Base-by-base conservation (phyloP, 305 asterid genomes). In the Ilex paraguariensis region DNA sequence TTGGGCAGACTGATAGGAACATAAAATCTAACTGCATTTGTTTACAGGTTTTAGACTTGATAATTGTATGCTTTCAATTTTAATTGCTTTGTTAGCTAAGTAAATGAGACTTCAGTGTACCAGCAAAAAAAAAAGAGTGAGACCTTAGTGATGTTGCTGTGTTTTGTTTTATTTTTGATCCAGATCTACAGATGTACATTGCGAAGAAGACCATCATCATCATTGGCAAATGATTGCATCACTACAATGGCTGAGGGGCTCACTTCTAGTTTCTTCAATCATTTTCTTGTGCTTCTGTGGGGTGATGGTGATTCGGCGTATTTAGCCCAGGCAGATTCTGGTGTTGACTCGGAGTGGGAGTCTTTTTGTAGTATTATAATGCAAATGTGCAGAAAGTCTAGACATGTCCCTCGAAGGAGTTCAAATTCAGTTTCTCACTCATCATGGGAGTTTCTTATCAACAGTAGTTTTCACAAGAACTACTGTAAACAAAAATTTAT, bases 391-490 rank as follows among this genome's bases (percentile, higher is more conserved):
- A 64, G 70, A 68, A 82, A 72, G 68, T 67, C 77, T 61, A 68
- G 44, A 56, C 59, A 42, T 56, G 45, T 75, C 62, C 75, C 83
- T 63, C 73, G 67, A 53, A 56, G 57, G 57, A 60, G 56, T 65
- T 48, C 87, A 56, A 79, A 73, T 73, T 72, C 78, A 54, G 81
- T 57, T 76, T 65, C 82, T 66, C 61, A 69, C 68, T 76, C 95
- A 31, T 81, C 99, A 50, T 93, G 99, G 99, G 91, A 90, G 70
- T 93, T 84, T 80, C 92, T 93, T 61, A 67, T 81, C 60, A 76
- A 70, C 77, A 93, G 97, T 82, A 77, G 74, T 75, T 93, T 85
- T 77, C 81, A 81, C 75, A 80, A 75, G 57, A 82, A 79, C 46
- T 93, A 93, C 70, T 56, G 65, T 50, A 75, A 75, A 56, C 72